A percentile compares a stretch with the other conserved stretches of the same genome.
phyloP scores from a whole-genome alignment of 495 filamentous ascomycete species.

The Xylaria sp. region DNA sequence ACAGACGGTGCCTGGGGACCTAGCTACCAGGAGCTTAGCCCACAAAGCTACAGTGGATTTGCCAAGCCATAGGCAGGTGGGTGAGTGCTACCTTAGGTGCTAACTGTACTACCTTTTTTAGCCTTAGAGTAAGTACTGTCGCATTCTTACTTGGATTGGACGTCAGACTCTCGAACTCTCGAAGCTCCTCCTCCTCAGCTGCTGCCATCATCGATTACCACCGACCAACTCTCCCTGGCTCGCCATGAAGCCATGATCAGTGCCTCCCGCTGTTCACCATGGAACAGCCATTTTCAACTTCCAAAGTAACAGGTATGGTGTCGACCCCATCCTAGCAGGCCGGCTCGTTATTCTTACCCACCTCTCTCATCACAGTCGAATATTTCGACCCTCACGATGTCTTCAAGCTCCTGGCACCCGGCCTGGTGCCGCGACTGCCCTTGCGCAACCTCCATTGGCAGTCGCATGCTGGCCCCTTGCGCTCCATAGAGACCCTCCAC shows the following conservation, averaged over 20 bases:
- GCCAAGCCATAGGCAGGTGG: neutral
- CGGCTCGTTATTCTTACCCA: constrained; percentile 26
- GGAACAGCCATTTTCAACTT: constrained; percentile 69
- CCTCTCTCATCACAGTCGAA: constrained; percentile 52
- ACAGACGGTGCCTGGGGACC: neutral
- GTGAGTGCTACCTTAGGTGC: too few relatives aligned
- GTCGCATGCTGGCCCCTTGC: constrained; percentile 84
- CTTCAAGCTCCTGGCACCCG: constrained; percentile 78
- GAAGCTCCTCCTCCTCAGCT: too few relatives aligned
- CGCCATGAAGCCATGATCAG: constrained; percentile 36
- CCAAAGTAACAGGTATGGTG: constrained; percentile 71
- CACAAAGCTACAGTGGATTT: neutral
- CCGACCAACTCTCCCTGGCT: neutral
- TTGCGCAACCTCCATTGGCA: constrained; percentile 97
- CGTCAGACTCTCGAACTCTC: too few relatives aligned
- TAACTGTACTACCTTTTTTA: neutral
- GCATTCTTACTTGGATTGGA: too few relatives aligned
- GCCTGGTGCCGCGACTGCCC: constrained; percentile 79
- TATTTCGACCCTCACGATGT: constrained; percentile 91
- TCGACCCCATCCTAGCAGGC: constrained; percentile 12
- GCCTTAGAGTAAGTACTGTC: too few relatives aligned
- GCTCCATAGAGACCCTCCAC: constrained; percentile 91
- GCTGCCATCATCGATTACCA: neutral
- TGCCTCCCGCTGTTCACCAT: constrained; percentile 52
- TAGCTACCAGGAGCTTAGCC: neutral